Conservation (phyloP, 805 yeast species). For the Candida xyloterini region DNA sequence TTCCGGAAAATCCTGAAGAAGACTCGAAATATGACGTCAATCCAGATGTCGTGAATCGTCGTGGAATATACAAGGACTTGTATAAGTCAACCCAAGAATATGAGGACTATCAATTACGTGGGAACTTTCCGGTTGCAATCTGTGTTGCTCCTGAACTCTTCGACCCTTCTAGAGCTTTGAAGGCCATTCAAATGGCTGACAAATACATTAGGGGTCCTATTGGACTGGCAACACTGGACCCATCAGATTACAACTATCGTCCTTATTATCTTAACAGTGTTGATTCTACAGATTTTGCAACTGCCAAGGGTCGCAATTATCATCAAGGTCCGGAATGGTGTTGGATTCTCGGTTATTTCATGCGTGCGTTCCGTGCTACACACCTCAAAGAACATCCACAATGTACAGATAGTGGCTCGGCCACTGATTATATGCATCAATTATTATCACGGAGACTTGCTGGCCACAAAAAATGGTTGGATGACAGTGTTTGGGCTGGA, state of each 20-base stretch:
- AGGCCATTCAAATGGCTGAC: slow-evolving; percentile 75
- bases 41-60: slow-evolving; percentile 66
- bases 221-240: slow-evolving; percentile 91
- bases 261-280: slow-evolving; percentile 82
- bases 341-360: slow-evolving; percentile 84
- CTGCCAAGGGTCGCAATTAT: slow-evolving; percentile 92
- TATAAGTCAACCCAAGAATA: slow-evolving; percentile 78
- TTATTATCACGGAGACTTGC: slow-evolving; percentile 58
- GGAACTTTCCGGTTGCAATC: slow-evolving; percentile 91
- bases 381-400: slow-evolving; percentile 40
- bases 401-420: slow-evolving; percentile 35
- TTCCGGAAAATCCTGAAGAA: slow-evolving; percentile 63
- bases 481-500: slow-evolving; percentile 87
- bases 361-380: slow-evolving; percentile 69
- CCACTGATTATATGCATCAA: slow-evolving; percentile 53
- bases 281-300: slow-evolving; percentile 83
- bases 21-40: slow-evolving; percentile 65
- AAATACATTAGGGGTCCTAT: slow-evolving; percentile 75
- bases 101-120: slow-evolving; percentile 91
- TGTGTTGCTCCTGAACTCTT: slow-evolving; percentile 94
- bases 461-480: slow-evolving; percentile 68
- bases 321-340: slow-evolving; percentile 99
- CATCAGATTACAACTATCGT: slow-evolving; percentile 85
- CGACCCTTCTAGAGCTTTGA: slow-evolving; percentile 52
- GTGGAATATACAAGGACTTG: slow-evolving; percentile 92